Conservation (phyloP, 345 rosid genomes). For the Eucalyptus fibrosa region DNA sequence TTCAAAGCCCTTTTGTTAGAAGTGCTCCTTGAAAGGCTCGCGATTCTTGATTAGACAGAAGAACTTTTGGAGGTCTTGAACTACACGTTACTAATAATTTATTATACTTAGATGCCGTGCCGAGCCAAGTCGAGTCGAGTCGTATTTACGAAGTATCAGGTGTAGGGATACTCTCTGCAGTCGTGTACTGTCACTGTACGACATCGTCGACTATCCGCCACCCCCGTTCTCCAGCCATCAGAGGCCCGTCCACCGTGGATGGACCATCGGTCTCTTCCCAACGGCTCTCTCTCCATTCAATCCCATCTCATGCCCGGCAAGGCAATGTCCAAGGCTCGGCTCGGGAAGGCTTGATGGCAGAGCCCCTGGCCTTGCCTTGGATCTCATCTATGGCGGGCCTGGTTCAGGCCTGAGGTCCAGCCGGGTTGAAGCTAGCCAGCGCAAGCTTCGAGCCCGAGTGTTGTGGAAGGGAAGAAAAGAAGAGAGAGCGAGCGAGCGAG, state of each 20-base stretch:
- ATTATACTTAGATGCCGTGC: not conserved
- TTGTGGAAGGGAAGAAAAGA: not conserved
- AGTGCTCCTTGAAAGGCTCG: not conserved
- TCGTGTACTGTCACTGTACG: not conserved
- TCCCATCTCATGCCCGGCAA: not conserved
- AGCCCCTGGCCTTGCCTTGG: not conserved
- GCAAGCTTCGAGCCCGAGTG: not conserved
- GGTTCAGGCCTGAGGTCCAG: not conserved
- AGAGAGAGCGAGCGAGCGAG: not conserved
- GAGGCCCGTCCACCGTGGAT: not conserved
- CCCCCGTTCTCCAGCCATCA: not conserved
- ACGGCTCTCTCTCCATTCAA: not conserved
- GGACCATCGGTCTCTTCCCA: not conserved
- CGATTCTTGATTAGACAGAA: not conserved
- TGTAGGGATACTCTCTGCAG: not conserved
- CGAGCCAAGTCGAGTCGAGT: not conserved
- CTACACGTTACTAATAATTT: not conserved
- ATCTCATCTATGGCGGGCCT: not conserved
- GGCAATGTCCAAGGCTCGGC: not conserved
- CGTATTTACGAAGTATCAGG: not conserved
- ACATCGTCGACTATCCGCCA: not conserved
- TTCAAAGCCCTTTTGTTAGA: not conserved
- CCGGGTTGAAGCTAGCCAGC: not conserved
- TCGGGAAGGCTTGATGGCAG: not conserved
- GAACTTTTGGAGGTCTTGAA: not conserved